Percentiles rank a stretch among this genome's conserved stretches.
phyloP scores from a whole-genome alignment of 2,329 filamentous ascomycete genomes.

The Endocalyx cinctus region DNA sequence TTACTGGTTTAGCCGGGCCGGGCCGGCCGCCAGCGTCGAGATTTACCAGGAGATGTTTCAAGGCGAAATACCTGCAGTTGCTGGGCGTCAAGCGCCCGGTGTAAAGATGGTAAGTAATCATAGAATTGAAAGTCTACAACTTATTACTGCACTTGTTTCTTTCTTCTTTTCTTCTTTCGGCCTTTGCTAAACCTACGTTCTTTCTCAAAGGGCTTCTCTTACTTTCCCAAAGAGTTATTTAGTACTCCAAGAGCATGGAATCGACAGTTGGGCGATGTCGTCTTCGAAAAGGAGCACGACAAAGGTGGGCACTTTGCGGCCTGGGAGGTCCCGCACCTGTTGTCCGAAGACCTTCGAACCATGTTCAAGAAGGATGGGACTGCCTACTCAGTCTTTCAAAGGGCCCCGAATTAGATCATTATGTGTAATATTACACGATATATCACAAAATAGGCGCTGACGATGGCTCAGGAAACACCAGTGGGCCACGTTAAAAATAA shows the following conservation, averaged over 20 bases:
- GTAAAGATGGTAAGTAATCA: slow-evolving; percentile 37
- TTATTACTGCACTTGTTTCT: no score
- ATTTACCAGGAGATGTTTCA: slow-evolving; percentile 68
- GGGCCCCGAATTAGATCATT: no score
- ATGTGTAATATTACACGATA: no score
- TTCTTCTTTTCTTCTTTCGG: no score
- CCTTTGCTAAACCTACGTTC: no score
- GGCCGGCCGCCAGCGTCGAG: slow-evolving; percentile 56
- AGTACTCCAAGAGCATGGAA: slow-evolving; percentile 46
- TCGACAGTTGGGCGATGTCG: slow-evolving; percentile 44
- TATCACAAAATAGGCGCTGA: no score
- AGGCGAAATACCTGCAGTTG: slow-evolving; percentile 12
- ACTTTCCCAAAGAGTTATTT: slow-evolving; percentile 46
- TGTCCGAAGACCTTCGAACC: slow-evolving; percentile 39
- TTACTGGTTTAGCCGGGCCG: slow-evolving; percentile 66
- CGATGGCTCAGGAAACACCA: no score
- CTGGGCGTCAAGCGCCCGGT: slow-evolving; percentile 14
- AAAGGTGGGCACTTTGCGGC: slow-evolving; percentile 47
- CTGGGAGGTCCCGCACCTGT: slow-evolving; percentile 40
- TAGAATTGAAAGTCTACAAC: no score
- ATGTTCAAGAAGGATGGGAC: slow-evolving; percentile 40
- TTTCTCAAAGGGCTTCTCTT: slow-evolving; percentile 39
- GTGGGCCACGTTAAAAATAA: no score
- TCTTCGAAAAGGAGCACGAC: slow-evolving; percentile 38
- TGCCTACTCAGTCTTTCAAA: no score